Evolutionary conservation across 31 red algal genomes (phyloP).

Genomic region (Asparagopsis taxiformis): DNA sequence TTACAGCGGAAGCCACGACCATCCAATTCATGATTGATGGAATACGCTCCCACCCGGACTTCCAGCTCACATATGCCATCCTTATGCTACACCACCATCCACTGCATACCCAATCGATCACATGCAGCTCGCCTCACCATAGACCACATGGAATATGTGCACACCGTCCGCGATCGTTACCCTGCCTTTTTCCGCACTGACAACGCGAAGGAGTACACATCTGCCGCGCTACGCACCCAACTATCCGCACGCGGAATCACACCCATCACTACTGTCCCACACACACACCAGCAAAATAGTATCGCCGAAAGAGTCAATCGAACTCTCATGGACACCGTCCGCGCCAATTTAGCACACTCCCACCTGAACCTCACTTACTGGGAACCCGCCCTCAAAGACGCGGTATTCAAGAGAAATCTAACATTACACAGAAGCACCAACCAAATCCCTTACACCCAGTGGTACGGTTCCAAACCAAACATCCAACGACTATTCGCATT

Average conservation of each 20-base stretch:
- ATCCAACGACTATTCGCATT: constrained; percentile 10
- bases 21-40: too few species aligned
- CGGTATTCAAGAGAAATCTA: constrained; percentile 4
- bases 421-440: too few species aligned
- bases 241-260: background rate
- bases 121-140: background rate
- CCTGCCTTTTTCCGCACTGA: background rate
- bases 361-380: background rate
- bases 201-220: constrained; percentile 17
- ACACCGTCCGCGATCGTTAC: background rate
- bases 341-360: background rate
- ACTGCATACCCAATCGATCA: background rate
- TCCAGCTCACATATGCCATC: too few species aligned
- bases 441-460: constrained; percentile 1
- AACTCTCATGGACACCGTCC: too few species aligned
- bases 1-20: too few species aligned
- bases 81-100: background rate
- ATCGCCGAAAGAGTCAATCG: constrained; percentile 13
- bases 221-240: background rate
- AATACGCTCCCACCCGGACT: too few species aligned
- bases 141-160: background rate
- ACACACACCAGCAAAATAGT: constrained; percentile 11
- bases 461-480: background rate
- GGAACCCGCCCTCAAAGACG: constrained; percentile 2
- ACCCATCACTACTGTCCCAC: constrained; percentile 3